Base-by-base conservation (phyloP, 2,329 filamentous ascomycete species). In the Zymoseptoria ardabiliae region DNA sequence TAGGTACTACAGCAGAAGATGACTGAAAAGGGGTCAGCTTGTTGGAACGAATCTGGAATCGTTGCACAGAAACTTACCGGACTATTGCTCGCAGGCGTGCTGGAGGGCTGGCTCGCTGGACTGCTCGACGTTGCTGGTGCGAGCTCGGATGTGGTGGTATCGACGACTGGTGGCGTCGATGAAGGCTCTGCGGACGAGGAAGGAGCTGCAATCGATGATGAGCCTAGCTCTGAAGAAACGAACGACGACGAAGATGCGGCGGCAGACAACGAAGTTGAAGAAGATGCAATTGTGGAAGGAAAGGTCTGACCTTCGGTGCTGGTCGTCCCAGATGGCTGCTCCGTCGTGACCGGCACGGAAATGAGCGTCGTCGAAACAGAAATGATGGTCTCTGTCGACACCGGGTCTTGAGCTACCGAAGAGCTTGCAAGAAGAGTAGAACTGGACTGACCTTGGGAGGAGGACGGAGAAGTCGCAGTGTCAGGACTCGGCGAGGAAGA, bases 401-500 rank as follows among this genome's bases (percentile, higher is more conserved):
- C 54, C 17, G 17, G 54, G n/a, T 49, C n/a, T 30, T 20, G 52
- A 52, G 51, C 53, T 55, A 41, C 20, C 53, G 59, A 58, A 10
- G 60, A 54, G 48, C 53, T 55, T 30, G 13, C 55, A 49, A 58
- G 45, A 59, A 58, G 48, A 25, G 56, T 56, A 52, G 61, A 64
- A 61, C 35, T n/a, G 35, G 58, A 59, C 64, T 64, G 60, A 62
- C 60, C 61, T 63, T 63, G 54, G 53, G 58, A 60, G 28, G 60
- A 11, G 9, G 52, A 11, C 10, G 21, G 10, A 17, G 53, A 35
- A 35, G 61, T 59, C 21, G 62, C 54, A 13, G 64, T 63, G 51
- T 66, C 61, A 11, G 68, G 68, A 20, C 65, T 64, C 23, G 65
- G 59, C 28, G 62, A 60, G 6, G 66, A 63, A 2, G 68, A 65